Base-by-base conservation (phyloP, 331 rosid genomes). In the Pyracantha coccinea region DNA sequence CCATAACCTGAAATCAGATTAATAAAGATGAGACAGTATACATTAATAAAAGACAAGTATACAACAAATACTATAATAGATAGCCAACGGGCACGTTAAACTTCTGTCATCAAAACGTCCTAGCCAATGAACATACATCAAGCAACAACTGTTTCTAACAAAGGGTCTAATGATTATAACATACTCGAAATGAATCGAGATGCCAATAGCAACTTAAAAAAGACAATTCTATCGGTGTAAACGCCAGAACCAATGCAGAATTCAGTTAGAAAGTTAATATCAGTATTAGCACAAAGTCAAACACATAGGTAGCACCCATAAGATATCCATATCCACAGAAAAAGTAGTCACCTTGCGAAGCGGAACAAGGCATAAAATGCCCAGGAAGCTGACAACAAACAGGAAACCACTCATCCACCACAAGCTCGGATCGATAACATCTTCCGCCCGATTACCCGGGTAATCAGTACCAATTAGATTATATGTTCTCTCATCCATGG, bases 361-460 rank as follows among this genome's bases (percentile, higher is more conserved):
- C 69, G 99, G 97, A 73, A 90, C 93, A 47, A 94, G 92, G 70
- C 97, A 88, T 65, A 94, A 94, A 25, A 94, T 89, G 38, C 99
- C 99, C 54, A 91, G 96, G 82, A 94, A 94, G 85, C 99, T 76
- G 78, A 94, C 96, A 35, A 88, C 89, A 80, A 94, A 86, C 63
- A 82, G 58, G 88, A 91, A 92, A 38, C 92, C 93, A n/a, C 85
- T 88, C 99, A 94, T 91, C 99, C 99, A 94, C 79, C 85, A 86
- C 86, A 94, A 79, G 55, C 97, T 81, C 8, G 97, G 96, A 74
- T 88, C 88, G 70, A 73, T 94, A 73, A 94, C 85, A 86, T 94
- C 98, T 75, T 88, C 89, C 15, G 95, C 93, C 72, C 96, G 81
- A 71, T 94, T 94, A 61, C 98, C 97, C 38, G 97, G 97, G 74